Evolutionary conservation across 768 basidiomycete genomes (phyloP).

Genomic region (Pulveroboletus frians): DNA sequence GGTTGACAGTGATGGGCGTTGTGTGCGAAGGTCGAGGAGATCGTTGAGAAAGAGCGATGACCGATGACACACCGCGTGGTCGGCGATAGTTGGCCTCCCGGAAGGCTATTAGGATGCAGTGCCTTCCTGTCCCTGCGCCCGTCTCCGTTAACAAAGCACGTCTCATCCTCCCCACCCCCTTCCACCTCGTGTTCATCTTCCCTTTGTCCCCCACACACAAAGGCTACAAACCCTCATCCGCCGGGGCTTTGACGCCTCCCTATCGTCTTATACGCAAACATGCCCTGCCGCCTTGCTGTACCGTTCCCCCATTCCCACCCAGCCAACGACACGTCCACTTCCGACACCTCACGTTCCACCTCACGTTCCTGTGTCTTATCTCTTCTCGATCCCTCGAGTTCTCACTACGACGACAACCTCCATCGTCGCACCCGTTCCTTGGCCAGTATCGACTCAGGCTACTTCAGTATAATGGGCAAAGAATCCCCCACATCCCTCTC

Average conservation of each 20-base stretch:
- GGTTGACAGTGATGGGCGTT: background rate
- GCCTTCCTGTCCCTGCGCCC: conserved; percentile 4
- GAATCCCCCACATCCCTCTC: conserved; percentile 10
- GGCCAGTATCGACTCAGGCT: conserved; percentile 28
- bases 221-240: conserved; percentile 20
- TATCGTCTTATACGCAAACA: conserved; percentile 15
- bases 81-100: conserved; percentile 10
- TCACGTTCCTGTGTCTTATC: conserved; percentile 19
- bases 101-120: conserved; percentile 17
- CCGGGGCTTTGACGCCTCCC: conserved; percentile 19
- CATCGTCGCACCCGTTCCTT: conserved; percentile 18
- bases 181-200: conserved; percentile 4
- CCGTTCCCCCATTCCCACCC: conserved; percentile 13
- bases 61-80: conserved; percentile 6
- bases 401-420: conserved; percentile 1
- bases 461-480: conserved; percentile 25
- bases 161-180: background rate
- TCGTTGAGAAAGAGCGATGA: conserved; percentile 5
- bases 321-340: conserved; percentile 7
- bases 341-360: conserved; percentile 11
- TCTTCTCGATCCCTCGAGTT: background rate
- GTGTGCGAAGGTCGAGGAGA: background rate
- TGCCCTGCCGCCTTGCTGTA: conserved; percentile 13
- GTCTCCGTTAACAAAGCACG: conserved; percentile 6
- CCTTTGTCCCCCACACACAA: conserved; percentile 27